Percentiles rank a stretch among this genome's conserved stretches.
These are phyloP conservation scores for Fusarium subglutinans DNA, from an alignment of 2,329 filamentous ascomycete species.

Conservation along the genomic window DNA sequence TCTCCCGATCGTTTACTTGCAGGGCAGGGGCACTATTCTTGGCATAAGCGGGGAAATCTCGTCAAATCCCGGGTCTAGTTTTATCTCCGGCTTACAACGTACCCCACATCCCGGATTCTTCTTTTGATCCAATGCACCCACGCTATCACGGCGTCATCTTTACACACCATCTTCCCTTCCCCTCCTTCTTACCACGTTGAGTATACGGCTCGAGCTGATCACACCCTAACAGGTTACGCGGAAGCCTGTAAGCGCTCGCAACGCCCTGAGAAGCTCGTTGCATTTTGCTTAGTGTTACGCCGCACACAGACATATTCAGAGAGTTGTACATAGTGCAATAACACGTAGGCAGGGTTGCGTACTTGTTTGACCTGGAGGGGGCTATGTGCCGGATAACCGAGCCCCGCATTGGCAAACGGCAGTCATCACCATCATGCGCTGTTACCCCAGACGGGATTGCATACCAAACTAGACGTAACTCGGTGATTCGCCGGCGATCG, in stretches of 20 bases:
- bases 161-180: neutral
- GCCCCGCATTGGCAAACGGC: slow-evolving; percentile 22
- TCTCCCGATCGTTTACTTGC: neutral
- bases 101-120: neutral
- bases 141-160: neutral
- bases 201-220: neutral
- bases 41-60: neutral
- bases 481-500: slow-evolving; percentile 31
- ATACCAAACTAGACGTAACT: slow-evolving; percentile 14
- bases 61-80: neutral
- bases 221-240: neutral
- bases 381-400: slow-evolving; percentile 32
- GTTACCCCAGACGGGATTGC: slow-evolving; percentile 19
- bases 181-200: neutral
- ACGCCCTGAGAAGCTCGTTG: neutral
- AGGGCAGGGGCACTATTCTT: neutral
- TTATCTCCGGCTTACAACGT: neutral
- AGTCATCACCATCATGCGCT: slow-evolving; percentile 5
- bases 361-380: neutral
- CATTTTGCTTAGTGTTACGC: neutral
- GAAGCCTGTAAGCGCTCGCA: neutral
- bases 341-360: neutral
- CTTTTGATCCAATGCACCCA: neutral
- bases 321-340: too few relatives aligned
- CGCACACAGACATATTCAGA: neutral